Base-by-base conservation (phyloP, 345 rosid species). In the Erodium maritimum region DNA sequence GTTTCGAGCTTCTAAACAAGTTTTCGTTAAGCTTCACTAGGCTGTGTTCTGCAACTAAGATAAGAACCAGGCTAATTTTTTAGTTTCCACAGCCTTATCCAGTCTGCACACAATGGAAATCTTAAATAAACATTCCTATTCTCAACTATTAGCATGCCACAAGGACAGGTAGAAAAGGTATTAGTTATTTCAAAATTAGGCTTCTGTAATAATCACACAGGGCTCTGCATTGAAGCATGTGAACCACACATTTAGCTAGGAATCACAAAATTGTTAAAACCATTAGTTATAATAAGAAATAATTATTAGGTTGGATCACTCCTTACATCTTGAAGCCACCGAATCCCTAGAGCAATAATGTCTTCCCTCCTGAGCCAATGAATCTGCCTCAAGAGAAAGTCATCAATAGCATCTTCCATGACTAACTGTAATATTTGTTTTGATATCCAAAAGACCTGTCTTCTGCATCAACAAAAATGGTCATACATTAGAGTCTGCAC, bases 371-470 rank as follows among this genome's bases (percentile, higher is more conserved):
- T 77, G 64, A 94, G 87, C 93, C 88, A 94, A 56, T 74, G 75
- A 57, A 94, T 76, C 69, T 84, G 93, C 71, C 93, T 81, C 76
- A 94, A 64, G 58, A 94, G 95, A 82, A 80, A 94, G 73, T 94
- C 97, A 84, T 87, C 99, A 50, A 90, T 90, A 61, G 96, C 97
- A 82, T 90, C 97, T 73, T 90, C 97, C 99, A 90, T 94, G 61
- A 90, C 77, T 59, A 94, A 72, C 70, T 94, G 99, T 63, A 90
- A 67, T 65, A 94, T 90, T 73, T 94, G 95, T 78, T 85, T 94
- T 63, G 97, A 90, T 57, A 94, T 87, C 97, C 99, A 90, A 73
- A 90, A 90, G 67, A 90, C 97, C 69, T 94, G 96, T 65, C 99
- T 80, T 71, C 99, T 94, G 83, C 71, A 61, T 20, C 55, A 66